Percentiles rank a stretch among this genome's conserved stretches.
These are phyloP conservation scores for Melanogaster broomeanus DNA, from an alignment of 768 basidiomycete genomes.

Conservation along the genomic window DNA sequence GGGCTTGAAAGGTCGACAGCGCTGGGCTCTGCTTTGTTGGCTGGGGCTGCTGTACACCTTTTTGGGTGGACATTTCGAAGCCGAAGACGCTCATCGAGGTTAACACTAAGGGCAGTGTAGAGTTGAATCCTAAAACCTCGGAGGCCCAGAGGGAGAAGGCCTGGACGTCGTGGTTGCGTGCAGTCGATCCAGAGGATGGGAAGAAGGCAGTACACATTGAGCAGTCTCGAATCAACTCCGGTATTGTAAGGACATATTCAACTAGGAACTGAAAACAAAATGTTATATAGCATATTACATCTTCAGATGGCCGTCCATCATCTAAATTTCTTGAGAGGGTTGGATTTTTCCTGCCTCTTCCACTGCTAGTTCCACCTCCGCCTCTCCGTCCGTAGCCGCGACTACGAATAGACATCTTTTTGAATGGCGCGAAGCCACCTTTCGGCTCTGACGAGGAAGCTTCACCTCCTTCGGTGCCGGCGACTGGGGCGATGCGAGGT, in stretches of 20 bases:
- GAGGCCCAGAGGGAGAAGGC: constrained; percentile 58
- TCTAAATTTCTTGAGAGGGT: constrained; percentile 81
- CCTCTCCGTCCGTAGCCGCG: constrained; percentile 57
- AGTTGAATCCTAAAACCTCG: constrained; percentile 61
- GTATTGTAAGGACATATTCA: neutral
- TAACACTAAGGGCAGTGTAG: constrained; percentile 78
- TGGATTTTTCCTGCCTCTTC: constrained; percentile 68
- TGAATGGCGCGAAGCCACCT: constrained; percentile 74
- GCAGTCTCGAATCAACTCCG: neutral
- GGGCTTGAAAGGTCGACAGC: constrained; percentile 77
- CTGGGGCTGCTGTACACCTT: constrained; percentile 82
- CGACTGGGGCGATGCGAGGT: constrained; percentile 63
- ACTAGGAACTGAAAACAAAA: neutral
- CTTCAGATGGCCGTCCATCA: constrained; percentile 5
- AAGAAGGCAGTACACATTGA: constrained; percentile 47
- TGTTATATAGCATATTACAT: neutral
- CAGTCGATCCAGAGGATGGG: constrained; percentile 88
- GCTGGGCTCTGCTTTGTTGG: constrained; percentile 91
- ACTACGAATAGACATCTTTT: constrained; percentile 48
- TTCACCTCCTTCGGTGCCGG: constrained; percentile 37
- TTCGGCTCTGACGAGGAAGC: constrained; percentile 22
- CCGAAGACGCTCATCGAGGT: constrained; percentile 85
- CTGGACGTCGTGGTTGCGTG: constrained; percentile 86
- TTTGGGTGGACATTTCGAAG: constrained; percentile 87
- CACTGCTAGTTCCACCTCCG: constrained; percentile 31